Evolutionary conservation across 2,329 filamentous ascomycete genomes (phyloP), one percentile per base, ranked within the genome.

Genomic region (Truncatella angustata): DNA sequence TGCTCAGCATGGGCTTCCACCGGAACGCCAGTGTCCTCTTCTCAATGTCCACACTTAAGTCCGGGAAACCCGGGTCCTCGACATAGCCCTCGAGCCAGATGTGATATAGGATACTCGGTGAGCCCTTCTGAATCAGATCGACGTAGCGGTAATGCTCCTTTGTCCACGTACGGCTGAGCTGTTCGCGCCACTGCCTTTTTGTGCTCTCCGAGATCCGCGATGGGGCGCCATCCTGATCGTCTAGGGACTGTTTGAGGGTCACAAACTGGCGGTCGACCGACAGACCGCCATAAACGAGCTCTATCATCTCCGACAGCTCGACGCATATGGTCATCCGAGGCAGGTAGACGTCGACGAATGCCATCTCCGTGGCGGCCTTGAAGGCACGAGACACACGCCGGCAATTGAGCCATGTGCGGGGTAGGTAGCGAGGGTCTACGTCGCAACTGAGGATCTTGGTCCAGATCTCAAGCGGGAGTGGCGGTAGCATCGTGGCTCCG

Each of bases 401-500:
- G 21, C 52, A 36, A 28, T 51, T 49, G n/a, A 35, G 49, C 49
- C 52, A 54, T 14, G 44, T 16, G 10, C 11, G 34, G 21, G 52
- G 46, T 16, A 54, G 43, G 36, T 51, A 49, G 24, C 23, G 28
- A 11, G 47, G 32, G 23, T 49, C 49, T 18, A 26, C 30, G 4
- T 51, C 18, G 28, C 20, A 24, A 26, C 49, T 20, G 3, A 54
- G 26, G 28, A 54, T 30, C 34, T 18, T 28, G 20, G 26, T 35
- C 49, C 52, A 54, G 34, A 54, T 23, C 37, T 54, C 52, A 20
- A 51, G 20, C 5, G 52, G 49, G 5, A 44, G 40, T 5, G 21
- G 10, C 11, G 40, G 40, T 44, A 16, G 24, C 23, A 24, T 3
- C 21, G 24, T 44, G 16, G n/a, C n/a, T n/a, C n/a, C n/a, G n/a